Conservation (phyloP, 306 rosid genomes). For the Pterocarpus santalinus region DNA sequence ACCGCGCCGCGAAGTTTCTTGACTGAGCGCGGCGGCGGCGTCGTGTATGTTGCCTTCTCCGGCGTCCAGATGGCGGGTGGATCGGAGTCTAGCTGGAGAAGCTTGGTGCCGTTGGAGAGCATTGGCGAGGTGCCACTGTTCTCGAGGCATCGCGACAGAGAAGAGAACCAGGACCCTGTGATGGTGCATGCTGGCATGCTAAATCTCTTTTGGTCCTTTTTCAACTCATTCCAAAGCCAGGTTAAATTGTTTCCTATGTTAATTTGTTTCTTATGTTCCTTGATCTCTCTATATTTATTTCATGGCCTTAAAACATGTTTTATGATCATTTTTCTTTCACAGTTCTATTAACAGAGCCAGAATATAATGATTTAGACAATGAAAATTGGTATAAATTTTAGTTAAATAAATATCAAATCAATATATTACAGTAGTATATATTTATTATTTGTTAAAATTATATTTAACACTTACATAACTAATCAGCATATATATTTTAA, state of each 20-base stretch:
- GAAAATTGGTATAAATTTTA: too few species aligned
- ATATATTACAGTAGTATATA: too few species aligned
- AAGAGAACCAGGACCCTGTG: slow-evolving; percentile 43
- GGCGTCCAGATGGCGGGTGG: slow-evolving; percentile 47
- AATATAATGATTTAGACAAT: too few species aligned
- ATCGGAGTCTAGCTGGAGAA: slow-evolving; percentile 37
- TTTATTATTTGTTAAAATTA: too few species aligned
- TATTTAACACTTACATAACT: too few species aligned
- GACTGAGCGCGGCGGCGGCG: slow-evolving; percentile 52
- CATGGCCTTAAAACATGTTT: too few species aligned
- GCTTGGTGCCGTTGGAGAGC: slow-evolving; percentile 53
- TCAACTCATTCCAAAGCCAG: slow-evolving; percentile 54
- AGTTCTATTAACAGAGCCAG: too few species aligned
- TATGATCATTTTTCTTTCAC: too few species aligned
- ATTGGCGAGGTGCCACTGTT: slow-evolving; percentile 46
- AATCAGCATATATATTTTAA: too few species aligned
- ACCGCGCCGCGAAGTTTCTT: slow-evolving; percentile 49
- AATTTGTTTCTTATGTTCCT: too few species aligned
- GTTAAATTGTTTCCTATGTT: neutral
- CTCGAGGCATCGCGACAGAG: slow-evolving; percentile 45
- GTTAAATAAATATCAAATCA: too few species aligned
- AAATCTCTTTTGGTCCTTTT: slow-evolving; percentile 52
- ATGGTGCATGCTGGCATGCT: slow-evolving; percentile 74
- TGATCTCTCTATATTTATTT: too few species aligned
- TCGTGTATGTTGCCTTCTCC: slow-evolving; percentile 64